Evolutionary conservation across 1,139 yeast genomes (phyloP).

Genomic region (Taiozyma sp.): DNA sequence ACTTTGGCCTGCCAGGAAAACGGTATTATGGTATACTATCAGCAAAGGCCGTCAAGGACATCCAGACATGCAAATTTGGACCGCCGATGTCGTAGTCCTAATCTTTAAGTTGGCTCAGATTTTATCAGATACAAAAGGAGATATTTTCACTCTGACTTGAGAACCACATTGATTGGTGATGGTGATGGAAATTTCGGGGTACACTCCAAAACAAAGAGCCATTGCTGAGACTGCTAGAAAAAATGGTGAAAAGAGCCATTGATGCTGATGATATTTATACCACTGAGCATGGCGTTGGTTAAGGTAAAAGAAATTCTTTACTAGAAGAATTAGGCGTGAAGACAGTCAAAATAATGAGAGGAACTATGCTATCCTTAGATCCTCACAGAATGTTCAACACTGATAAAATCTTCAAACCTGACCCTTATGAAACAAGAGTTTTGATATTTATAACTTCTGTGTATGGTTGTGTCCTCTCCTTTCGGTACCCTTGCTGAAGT

Average conservation of each 20-base stretch:
- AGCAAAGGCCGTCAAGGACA: too few relatives aligned
- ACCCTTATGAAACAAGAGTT: conserved; percentile 42
- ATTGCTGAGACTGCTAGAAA: conserved; percentile 53
- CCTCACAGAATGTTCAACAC: conserved; percentile 72
- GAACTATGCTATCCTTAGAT: conserved; percentile 64
- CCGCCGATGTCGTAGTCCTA: conserved; percentile 86
- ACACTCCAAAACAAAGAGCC: conserved; percentile 42
- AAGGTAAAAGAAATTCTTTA: conserved; percentile 67
- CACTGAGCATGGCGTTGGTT: conserved; percentile 88
- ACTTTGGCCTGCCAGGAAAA: neutral
- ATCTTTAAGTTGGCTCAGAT: conserved; percentile 59
- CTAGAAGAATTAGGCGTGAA: conserved; percentile 62
- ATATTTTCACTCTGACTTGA: conserved; percentile 51
- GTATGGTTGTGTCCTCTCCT: too few relatives aligned
- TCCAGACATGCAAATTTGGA: too few relatives aligned
- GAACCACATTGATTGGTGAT: conserved; percentile 62
- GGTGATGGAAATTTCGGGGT: conserved; percentile 69
- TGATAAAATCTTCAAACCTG: conserved; percentile 64
- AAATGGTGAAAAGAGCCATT: conserved; percentile 66
- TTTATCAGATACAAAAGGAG: conserved; percentile 49
- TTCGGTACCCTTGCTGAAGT: too few relatives aligned
- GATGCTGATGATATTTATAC: conserved; percentile 79
- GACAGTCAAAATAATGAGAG: conserved; percentile 69
- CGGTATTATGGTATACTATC: too few relatives aligned
- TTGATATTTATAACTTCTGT: conserved; percentile 1